Conservation (phyloP, 1,284 basidiomycete genomes). For the Cerioporus squamosus region DNA sequence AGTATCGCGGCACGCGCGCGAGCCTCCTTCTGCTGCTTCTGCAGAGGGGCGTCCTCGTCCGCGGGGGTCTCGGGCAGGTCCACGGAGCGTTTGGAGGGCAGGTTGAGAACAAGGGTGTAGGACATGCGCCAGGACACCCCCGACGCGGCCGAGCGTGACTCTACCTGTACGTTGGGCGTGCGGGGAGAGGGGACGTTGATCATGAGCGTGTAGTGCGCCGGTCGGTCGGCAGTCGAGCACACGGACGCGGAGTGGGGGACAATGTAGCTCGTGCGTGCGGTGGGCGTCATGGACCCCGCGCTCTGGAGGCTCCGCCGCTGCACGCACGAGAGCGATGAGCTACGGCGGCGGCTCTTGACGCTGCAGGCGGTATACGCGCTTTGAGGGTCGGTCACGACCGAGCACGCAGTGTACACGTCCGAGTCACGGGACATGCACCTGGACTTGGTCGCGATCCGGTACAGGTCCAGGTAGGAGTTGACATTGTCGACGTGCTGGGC, state of each 20-base stretch:
- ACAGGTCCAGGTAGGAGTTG: constrained; percentile 35
- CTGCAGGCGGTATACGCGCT: constrained; percentile 11
- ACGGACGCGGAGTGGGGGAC: constrained; percentile 6
- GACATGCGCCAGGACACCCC: neutral
- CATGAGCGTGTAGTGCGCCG: constrained; percentile 6
- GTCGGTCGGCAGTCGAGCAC: neutral
- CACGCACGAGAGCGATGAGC: constrained; percentile 28
- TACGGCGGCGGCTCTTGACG: constrained; percentile 22
- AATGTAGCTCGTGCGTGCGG: constrained; percentile 15
- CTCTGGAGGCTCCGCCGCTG: constrained; percentile 9
- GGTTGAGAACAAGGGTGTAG: constrained; percentile 11
- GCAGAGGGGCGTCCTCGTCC: constrained; percentile 17
- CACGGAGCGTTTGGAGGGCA: neutral
- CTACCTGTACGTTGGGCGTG: neutral
- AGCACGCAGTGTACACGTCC: constrained; percentile 8
- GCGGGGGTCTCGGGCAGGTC: constrained; percentile 2
- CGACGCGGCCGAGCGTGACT: neutral
- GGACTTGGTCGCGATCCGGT: constrained; percentile 23
- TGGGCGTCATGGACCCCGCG: constrained; percentile 1
- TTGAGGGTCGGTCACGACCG: neutral
- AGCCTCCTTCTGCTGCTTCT: constrained; percentile 20
- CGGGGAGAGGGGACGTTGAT: constrained; percentile 10
- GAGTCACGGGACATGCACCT: constrained; percentile 3
- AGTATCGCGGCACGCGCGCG: constrained; percentile 27
- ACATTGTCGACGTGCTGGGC: constrained; percentile 23